phyloP scores from a whole-genome alignment of 768 basidiomycete species.

The Termitomyces sp. region DNA sequence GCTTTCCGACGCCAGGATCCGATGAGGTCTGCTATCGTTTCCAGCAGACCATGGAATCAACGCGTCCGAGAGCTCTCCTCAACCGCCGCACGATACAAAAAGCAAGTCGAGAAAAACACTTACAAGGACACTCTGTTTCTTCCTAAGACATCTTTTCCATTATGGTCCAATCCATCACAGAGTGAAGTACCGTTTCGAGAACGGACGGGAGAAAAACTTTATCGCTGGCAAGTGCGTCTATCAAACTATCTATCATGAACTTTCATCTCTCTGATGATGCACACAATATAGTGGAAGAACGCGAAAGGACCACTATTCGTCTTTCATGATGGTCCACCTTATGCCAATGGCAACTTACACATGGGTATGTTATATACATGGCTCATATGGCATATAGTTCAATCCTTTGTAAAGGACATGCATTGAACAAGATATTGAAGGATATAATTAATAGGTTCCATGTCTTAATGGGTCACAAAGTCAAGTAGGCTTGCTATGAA shows the following conservation, averaged over 20 bases:
- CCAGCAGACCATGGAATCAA: constrained; percentile 8
- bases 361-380: constrained; percentile 57
- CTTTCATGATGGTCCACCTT: constrained; percentile 94
- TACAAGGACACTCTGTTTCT: constrained; percentile 63
- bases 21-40: constrained; percentile 5
- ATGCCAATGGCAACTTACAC: constrained; percentile 94
- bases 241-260: background rate
- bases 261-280: background rate
- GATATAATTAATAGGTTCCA: constrained; percentile 93
- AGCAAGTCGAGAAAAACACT: constrained; percentile 28
- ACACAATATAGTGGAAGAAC: constrained; percentile 49
- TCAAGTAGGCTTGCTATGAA: constrained; percentile 55
- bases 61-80: constrained; percentile 6
- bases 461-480: constrained; percentile 65
- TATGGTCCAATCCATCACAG: constrained; percentile 61
- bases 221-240: constrained; percentile 66
- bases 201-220: constrained; percentile 69
- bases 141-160: constrained; percentile 76
- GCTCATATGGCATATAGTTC: background rate
- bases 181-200: constrained; percentile 52
- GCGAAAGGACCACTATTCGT: constrained; percentile 69
- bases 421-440: constrained; percentile 93
- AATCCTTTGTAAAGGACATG: constrained; percentile 60
- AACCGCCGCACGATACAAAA: constrained; percentile 1
- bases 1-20: background rate